A percentile compares a stretch with the other conserved stretches of the same genome.
phyloP scores from a whole-genome alignment of 495 filamentous ascomycete genomes.

The Lasiosphaeris hirsuta region DNA sequence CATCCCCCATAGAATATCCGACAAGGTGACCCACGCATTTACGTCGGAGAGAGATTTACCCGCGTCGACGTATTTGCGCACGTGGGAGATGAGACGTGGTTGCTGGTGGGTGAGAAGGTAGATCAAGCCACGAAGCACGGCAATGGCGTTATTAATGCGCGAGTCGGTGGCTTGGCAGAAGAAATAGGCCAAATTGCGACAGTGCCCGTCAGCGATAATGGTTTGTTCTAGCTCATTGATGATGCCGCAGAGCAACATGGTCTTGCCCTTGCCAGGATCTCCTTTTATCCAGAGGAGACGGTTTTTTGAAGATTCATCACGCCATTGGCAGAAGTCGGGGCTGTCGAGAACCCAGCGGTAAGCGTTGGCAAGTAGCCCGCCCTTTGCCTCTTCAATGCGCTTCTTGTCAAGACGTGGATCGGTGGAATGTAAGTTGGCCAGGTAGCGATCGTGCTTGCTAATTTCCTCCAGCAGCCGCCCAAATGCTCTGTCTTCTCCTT shows the following conservation, averaged over 20 bases:
- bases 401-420: conserved; percentile 2
- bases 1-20: conserved; percentile 28
- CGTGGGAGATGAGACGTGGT: conserved; percentile 32
- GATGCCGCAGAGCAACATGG: conserved; percentile 7
- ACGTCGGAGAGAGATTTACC: conserved; percentile 31
- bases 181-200: conserved; percentile 44
- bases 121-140: conserved; percentile 41
- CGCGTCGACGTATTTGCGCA: conserved; percentile 30
- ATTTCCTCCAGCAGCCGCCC: background rate
- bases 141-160: conserved; percentile 37
- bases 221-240: background rate
- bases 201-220: too few species aligned
- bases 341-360: background rate
- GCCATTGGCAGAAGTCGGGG: background rate
- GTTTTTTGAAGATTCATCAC: background rate
- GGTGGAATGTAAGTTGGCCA: background rate
- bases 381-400: background rate
- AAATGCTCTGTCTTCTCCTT: background rate
- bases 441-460: background rate
- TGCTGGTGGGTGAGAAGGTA: conserved; percentile 36
- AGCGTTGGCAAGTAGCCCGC: background rate
- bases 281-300: background rate
- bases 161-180: conserved; percentile 41
- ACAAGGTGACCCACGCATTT: conserved; percentile 30
- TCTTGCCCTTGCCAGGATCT: conserved; percentile 3